These are phyloP conservation scores for Plasmodium falciparum DNA, from an alignment of 169 alveolate genomes.

Conservation along the genomic window DNA sequence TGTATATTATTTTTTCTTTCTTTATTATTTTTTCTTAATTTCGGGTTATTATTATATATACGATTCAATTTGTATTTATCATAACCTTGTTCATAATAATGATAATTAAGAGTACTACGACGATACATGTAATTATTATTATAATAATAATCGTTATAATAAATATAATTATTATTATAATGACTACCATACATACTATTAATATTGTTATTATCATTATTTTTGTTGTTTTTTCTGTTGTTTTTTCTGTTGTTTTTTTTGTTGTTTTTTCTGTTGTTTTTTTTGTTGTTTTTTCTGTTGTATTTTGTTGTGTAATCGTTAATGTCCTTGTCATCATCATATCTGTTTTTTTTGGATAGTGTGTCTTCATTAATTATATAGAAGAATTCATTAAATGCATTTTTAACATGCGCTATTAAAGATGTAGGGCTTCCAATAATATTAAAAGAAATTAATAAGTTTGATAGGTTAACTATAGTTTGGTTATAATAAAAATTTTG, in stretches of 20 bases:
- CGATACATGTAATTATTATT: too few species aligned
- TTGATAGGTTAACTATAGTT: slow-evolving; percentile 43
- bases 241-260: too few species aligned
- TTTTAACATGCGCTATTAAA: slow-evolving; percentile 49
- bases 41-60: too few species aligned
- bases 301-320: neutral
- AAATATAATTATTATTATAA: too few species aligned
- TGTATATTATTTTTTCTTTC: neutral
- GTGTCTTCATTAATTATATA: slow-evolving; percentile 25
- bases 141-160: too few species aligned
- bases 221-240: too few species aligned
- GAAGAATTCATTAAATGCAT: slow-evolving; percentile 39
- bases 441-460: slow-evolving; percentile 38
- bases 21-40: neutral
- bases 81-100: neutral
- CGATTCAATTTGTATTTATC: neutral
- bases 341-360: neutral
- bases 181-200: too few species aligned
- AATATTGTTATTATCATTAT: too few species aligned
- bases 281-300: too few species aligned
- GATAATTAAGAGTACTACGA: neutral
- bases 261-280: too few species aligned
- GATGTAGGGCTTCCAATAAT: slow-evolving; percentile 69
- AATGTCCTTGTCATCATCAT: neutral
- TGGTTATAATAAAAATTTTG: slow-evolving; percentile 47